Percentiles rank a stretch among this genome's conserved stretches.
phyloP scores from a whole-genome alignment of 257 asterid species.

The Forsythia suspensa region DNA sequence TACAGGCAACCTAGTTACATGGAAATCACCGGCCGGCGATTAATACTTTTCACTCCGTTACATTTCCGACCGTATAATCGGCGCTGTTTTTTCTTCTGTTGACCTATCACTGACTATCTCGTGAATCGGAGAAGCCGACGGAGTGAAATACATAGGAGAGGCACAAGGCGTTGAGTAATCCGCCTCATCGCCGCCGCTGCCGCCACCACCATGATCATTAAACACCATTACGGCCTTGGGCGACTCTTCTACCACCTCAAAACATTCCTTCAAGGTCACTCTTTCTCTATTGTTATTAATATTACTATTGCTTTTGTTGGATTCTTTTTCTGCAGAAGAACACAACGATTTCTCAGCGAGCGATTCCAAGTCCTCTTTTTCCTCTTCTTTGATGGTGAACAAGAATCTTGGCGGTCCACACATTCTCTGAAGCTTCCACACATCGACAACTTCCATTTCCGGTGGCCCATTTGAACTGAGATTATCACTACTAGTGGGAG shows the following conservation, averaged over 20 bases:
- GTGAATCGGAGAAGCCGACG: constrained; percentile 27
- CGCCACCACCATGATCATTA: background rate
- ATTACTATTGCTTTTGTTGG: background rate
- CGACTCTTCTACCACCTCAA: constrained; percentile 27
- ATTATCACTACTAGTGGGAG: background rate
- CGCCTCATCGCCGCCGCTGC: constrained; percentile 10
- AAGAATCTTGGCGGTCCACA: constrained; percentile 62
- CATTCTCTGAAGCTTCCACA: constrained; percentile 53
- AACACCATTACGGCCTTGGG: background rate
- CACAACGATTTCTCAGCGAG: constrained; percentile 22
- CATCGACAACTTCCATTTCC: constrained; percentile 52
- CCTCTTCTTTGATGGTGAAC: constrained; percentile 63
- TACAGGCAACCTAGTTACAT: too few species aligned
- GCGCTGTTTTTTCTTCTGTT: background rate
- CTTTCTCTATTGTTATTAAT: background rate
- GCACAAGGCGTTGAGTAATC: constrained; percentile 29
- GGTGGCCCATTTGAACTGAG: constrained; percentile 15
- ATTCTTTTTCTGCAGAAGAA: constrained; percentile 23
- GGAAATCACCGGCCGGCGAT: background rate
- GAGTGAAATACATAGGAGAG: constrained; percentile 32
- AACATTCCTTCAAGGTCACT: constrained; percentile 38
- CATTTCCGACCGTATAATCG: background rate
- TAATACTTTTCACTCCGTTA: background rate
- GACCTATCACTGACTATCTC: background rate
- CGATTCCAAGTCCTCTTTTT: constrained; percentile 46